These are phyloP conservation scores for Scenedesmus sp. DNA, from an alignment of 163 green algal species.

Conservation along the genomic window DNA sequence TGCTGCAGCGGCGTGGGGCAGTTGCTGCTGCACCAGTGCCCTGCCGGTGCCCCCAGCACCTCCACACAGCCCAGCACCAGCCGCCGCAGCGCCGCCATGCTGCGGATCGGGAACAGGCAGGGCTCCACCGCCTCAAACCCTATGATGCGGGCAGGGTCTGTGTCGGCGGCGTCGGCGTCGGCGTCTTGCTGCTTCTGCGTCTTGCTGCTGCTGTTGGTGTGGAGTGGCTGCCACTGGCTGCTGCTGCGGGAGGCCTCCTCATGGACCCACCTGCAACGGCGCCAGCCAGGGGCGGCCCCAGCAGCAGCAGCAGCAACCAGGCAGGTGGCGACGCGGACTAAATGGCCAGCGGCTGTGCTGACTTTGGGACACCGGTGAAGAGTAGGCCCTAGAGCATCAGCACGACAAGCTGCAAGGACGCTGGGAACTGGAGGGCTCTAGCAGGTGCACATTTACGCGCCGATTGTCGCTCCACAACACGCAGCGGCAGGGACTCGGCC, in stretches of 20 bases:
- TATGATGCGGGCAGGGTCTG: conserved; percentile 50
- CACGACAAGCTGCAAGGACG: no score
- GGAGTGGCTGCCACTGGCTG: conserved; percentile 66
- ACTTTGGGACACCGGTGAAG: no score
- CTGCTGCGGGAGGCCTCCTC: conserved; percentile 63
- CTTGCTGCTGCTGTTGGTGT: conserved; percentile 20
- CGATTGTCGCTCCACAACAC: no score
- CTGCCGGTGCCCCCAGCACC: conserved; percentile 71
- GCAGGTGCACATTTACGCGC: no score
- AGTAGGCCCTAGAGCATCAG: no score
- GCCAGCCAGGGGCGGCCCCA: neutral
- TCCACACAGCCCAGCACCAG: conserved; percentile 67
- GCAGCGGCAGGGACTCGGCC: no score
- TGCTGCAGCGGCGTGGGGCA: conserved; percentile 43
- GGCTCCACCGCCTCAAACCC: conserved; percentile 55
- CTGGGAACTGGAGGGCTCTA: no score
- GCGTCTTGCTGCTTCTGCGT: neutral
- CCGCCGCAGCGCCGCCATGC: conserved; percentile 47
- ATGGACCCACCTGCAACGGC: conserved; percentile 63
- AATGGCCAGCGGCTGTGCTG: no score
- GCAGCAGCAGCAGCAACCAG: neutral
- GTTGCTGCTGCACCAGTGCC: conserved; percentile 40
- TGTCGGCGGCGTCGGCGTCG: conserved; percentile 17
- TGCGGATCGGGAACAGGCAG: conserved; percentile 59
- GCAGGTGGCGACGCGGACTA: no score